A percentile compares a stretch with the other conserved stretches of the same genome.
These are phyloP conservation scores for Mycena olivaceomarginata DNA, from an alignment of 768 basidiomycete genomes.

Conservation along the genomic window DNA sequence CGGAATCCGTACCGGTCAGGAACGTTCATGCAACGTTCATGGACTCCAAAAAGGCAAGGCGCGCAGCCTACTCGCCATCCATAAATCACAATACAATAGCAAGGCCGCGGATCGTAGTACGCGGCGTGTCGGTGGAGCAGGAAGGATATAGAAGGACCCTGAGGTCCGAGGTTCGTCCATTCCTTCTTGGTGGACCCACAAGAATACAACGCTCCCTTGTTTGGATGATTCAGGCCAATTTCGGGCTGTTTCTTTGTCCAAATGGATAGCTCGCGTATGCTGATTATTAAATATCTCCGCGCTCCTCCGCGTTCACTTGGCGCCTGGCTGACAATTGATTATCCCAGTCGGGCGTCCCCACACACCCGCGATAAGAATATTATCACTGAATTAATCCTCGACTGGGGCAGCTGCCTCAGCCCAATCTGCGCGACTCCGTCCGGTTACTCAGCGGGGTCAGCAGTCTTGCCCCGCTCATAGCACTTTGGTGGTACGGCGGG, in stretches of 20 bases:
- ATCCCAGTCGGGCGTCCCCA: constrained; percentile 14
- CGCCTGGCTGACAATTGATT: not conserved
- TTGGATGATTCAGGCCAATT: not conserved
- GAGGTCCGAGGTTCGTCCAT: not conserved
- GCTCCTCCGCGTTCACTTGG: no score
- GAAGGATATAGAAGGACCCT: not conserved
- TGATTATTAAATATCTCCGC: not conserved
- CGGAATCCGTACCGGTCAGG: not conserved
- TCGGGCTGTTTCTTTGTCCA: not conserved
- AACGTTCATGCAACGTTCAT: no score
- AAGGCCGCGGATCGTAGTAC: not conserved
- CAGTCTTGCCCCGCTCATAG: constrained; percentile 10
- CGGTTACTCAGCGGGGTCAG: constrained; percentile 24
- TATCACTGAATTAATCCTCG: constrained; percentile 13
- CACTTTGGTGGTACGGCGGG: constrained; percentile 1
- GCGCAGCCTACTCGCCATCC: not conserved
- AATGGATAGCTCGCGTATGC: not conserved
- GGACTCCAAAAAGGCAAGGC: not conserved
- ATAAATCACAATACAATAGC: not conserved
- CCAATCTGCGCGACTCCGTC: not conserved
- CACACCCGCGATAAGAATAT: constrained; percentile 20
- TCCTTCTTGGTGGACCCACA: constrained; percentile 27
- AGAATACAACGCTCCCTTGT: constrained; percentile 27
- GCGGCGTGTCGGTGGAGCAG: not conserved
- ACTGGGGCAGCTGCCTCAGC: not conserved